Percentiles rank a stretch among this genome's conserved stretches.
Conservation (phyloP, 2,329 filamentous ascomycete species). For the Aaosphaeria pasadenensis region DNA sequence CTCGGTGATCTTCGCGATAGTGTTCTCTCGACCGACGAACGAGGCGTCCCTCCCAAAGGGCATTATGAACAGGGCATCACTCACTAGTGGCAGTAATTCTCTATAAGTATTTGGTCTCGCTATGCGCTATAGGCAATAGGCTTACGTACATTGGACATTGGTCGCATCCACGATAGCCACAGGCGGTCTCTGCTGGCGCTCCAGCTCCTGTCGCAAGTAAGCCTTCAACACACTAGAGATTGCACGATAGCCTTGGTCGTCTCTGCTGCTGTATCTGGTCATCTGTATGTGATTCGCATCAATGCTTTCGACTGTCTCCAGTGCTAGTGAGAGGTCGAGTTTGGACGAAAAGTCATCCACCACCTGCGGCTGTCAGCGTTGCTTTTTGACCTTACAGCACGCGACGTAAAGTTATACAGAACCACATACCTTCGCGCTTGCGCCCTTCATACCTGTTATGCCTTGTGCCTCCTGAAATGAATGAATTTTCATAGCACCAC, state of each 20-base stretch:
- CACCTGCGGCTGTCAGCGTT: conserved; percentile 24
- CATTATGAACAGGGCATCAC: conserved; percentile 4
- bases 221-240: neutral
- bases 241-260: neutral
- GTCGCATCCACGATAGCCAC: too few species aligned
- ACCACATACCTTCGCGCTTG: too few species aligned
- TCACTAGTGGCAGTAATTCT: too few species aligned
- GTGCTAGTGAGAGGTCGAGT: conserved; percentile 27
- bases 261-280: conserved; percentile 6
- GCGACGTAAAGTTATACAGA: neutral
- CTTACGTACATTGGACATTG: too few species aligned
- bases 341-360: conserved; percentile 42
- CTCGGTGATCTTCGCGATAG: conserved; percentile 11
- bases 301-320: conserved; percentile 40
- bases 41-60: conserved; percentile 4
- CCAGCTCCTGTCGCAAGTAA: too few species aligned
- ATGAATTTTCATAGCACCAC: neutral
- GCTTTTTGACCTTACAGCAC: conserved; percentile 1
- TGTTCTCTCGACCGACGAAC: conserved; percentile 4
- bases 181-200: too few species aligned
- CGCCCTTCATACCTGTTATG: neutral
- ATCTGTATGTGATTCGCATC: conserved; percentile 43
- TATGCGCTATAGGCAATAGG: too few species aligned
- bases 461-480: neutral
- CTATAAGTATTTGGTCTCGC: too few species aligned